These are phyloP conservation scores for Zea luxurians DNA, from an alignment of 176 grass and related monocot genomes.

Conservation along the genomic window DNA sequence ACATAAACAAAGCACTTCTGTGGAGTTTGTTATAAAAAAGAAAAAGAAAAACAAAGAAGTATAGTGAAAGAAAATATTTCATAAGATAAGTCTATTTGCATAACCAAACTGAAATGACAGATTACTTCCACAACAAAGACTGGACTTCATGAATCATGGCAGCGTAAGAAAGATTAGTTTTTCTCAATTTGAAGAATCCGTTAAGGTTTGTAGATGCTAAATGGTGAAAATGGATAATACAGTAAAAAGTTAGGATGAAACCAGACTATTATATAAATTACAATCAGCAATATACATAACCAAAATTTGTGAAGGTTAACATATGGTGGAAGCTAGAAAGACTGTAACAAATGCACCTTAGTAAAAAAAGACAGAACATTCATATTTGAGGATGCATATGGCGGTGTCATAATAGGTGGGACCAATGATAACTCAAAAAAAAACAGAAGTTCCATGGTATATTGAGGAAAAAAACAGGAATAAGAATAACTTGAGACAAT, in stretches of 20 bases:
- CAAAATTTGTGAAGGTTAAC: background rate
- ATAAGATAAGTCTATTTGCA: background rate
- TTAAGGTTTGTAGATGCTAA: background rate
- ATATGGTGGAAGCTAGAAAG: background rate
- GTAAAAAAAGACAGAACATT: background rate
- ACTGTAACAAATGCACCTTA: background rate
- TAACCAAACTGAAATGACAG: background rate
- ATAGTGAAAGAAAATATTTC: background rate
- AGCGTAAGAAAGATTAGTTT: background rate
- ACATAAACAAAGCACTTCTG: background rate
- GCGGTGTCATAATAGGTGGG: background rate
- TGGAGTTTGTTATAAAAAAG: background rate
- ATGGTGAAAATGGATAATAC: slow-evolving; percentile 1
- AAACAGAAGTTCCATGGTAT: background rate
- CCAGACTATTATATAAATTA: background rate
- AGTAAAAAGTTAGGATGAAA: background rate
- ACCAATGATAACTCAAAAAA: background rate
- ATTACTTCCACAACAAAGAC: background rate
- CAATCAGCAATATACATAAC: background rate
- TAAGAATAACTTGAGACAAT: background rate
- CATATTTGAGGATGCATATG: background rate
- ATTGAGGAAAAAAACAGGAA: background rate
- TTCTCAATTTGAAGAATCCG: background rate
- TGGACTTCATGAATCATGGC: background rate
- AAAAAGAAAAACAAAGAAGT: background rate